These are phyloP conservation scores for Leptomonas pyrrhocoris DNA, from an alignment of 208 protist species.

Conservation along the genomic window DNA sequence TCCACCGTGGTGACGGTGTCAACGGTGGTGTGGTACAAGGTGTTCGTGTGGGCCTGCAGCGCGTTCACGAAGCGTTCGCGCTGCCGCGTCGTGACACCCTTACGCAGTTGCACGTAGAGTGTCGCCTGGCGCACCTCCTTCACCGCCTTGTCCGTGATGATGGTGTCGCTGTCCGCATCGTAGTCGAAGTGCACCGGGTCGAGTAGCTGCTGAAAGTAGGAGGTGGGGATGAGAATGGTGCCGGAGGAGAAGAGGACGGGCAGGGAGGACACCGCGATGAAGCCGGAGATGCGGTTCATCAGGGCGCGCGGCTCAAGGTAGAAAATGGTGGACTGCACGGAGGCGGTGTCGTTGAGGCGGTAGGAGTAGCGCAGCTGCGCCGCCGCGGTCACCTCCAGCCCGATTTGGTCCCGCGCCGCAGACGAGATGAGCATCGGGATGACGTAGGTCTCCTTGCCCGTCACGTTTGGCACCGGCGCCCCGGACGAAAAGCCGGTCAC, in stretches of 20 bases:
- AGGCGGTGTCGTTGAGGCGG: conserved; percentile 8
- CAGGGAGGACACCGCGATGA: conserved; percentile 77
- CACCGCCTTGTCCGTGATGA: conserved; percentile 22
- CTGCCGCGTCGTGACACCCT: conserved; percentile 33
- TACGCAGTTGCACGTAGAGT: conserved; percentile 74
- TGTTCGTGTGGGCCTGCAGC: conserved; percentile 70
- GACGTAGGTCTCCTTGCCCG: conserved; percentile 25
- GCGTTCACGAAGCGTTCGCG: conserved; percentile 84
- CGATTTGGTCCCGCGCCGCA: conserved; percentile 38
- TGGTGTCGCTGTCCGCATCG: background rate
- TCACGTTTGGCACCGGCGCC: conserved; percentile 13
- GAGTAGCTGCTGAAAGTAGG: conserved; percentile 54
- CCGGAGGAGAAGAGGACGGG: conserved; percentile 36
- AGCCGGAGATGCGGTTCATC: conserved; percentile 87
- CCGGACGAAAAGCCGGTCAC: conserved; percentile 22
- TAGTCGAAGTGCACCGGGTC: conserved; percentile 52
- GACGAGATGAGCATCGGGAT: conserved; percentile 48
- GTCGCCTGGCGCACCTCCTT: conserved; percentile 48
- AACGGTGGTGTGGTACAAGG: conserved; percentile 41
- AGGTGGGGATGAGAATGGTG: conserved; percentile 71
- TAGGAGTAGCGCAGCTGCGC: conserved; percentile 61
- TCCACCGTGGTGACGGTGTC: conserved; percentile 52
- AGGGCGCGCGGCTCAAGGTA: conserved; percentile 66
- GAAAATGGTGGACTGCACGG: conserved; percentile 37
- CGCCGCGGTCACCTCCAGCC: conserved; percentile 25